Evolutionary conservation across 306 rosid genomes (phyloP).

Genomic region (Rosa chinensis): DNA sequence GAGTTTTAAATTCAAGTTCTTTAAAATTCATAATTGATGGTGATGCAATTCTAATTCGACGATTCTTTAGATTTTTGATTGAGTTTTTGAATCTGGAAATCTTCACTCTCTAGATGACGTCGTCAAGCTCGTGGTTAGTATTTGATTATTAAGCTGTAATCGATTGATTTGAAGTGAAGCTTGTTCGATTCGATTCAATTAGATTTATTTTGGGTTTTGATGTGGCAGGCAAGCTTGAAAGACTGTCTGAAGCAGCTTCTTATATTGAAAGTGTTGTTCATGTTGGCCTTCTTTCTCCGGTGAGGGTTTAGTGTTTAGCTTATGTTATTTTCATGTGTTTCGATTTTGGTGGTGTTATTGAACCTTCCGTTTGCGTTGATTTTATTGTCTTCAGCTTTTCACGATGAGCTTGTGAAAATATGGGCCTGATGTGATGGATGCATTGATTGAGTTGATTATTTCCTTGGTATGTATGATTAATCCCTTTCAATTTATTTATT

Average conservation of each 20-base stretch:
- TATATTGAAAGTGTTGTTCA: constrained; percentile 55
- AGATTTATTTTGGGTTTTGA: not conserved
- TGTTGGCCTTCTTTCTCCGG: constrained; percentile 48
- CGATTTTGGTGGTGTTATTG: too few species aligned
- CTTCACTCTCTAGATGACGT: constrained; percentile 31
- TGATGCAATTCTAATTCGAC: too few species aligned
- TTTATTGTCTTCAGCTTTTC: constrained; percentile 45
- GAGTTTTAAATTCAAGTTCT: too few species aligned
- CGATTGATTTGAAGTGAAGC: too few species aligned
- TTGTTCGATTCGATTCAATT: not conserved
- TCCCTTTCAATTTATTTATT: too few species aligned
- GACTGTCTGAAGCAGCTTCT: constrained; percentile 59
- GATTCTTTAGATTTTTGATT: too few species aligned
- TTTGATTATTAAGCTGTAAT: not conserved
- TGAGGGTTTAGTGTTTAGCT: constrained; percentile 26
- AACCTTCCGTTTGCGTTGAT: constrained; percentile 5
- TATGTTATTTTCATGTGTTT: too few species aligned
- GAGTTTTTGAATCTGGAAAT: too few species aligned
- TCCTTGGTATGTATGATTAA: constrained; percentile 52
- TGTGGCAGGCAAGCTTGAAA: constrained; percentile 63
- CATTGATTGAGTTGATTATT: constrained; percentile 58
- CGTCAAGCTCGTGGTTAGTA: constrained; percentile 51
- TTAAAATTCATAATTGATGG: too few species aligned
- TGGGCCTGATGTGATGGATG: constrained; percentile 73
- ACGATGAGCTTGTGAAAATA: constrained; percentile 64